Conservation (phyloP, 768 basidiomycete genomes). For the Lepiota brunneoincarnata region DNA sequence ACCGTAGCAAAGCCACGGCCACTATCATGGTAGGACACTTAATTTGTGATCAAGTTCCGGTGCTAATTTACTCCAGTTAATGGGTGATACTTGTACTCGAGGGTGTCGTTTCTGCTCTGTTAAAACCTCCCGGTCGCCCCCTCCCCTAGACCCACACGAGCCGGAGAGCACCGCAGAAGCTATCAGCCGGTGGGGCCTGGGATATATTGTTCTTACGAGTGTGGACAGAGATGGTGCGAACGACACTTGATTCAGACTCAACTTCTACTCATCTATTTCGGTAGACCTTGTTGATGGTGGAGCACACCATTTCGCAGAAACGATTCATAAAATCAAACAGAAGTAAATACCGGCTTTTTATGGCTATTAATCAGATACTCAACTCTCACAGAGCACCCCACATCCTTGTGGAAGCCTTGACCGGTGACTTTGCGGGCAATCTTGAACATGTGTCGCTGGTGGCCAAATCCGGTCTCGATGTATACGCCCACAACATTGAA, state of each 20-base stretch:
- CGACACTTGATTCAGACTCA: background rate
- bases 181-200: constrained; percentile 95
- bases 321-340: constrained; percentile 92
- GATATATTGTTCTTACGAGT: constrained; percentile 95
- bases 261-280: constrained; percentile 1
- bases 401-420: constrained; percentile 94
- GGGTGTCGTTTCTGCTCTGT: constrained; percentile 98
- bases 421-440: constrained; percentile 88
- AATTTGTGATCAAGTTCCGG: background rate
- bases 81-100: constrained; percentile 99
- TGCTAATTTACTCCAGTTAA: constrained; percentile 56
- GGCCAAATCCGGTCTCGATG: constrained; percentile 92
- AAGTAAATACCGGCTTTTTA: constrained; percentile 51
- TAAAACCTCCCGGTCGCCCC: constrained; percentile 86
- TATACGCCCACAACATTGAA: constrained; percentile 97
- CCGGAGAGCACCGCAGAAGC: constrained; percentile 99
- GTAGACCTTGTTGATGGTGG: constrained; percentile 92
- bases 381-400: constrained; percentile 70
- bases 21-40: constrained; percentile 85
- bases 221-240: constrained; percentile 92
- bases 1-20: constrained; percentile 84
- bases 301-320: constrained; percentile 91
- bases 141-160: constrained; percentile 92
- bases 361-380: constrained; percentile 1
- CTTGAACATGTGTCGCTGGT: constrained; percentile 75